A percentile compares a stretch with the other conserved stretches of the same genome.
phyloP scores from a whole-genome alignment of 805 yeast species.

The Spathaspora sp. region DNA sequence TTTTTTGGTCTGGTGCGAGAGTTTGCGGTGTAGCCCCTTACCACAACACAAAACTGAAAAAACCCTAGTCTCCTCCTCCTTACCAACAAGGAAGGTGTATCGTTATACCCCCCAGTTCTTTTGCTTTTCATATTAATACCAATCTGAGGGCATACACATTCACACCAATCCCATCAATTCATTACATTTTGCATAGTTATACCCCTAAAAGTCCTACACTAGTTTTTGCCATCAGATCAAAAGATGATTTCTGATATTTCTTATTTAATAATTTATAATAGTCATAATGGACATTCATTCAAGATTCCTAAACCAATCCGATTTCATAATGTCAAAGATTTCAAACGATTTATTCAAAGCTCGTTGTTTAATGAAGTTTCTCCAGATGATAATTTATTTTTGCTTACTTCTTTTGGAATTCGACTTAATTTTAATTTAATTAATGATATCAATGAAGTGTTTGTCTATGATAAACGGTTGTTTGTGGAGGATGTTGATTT shows the following conservation, averaged over 20 bases:
- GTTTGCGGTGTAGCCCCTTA: no score
- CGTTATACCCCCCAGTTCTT: no score
- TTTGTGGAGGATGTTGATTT: conserved; percentile 29
- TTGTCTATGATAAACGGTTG: conserved; percentile 59
- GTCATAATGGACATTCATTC: conserved; percentile 34
- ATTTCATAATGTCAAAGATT: conserved; percentile 28
- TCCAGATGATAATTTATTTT: conserved; percentile 34
- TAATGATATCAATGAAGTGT: conserved; percentile 52
- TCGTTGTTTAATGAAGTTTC: conserved; percentile 14
- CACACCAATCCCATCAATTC: background rate
- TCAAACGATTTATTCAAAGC: conserved; percentile 28
- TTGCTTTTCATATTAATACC: no score
- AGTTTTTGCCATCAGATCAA: background rate
- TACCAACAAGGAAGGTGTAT: no score
- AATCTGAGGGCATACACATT: background rate
- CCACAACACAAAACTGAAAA: no score
- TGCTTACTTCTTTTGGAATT: conserved; percentile 64
- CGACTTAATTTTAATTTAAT: conserved; percentile 52
- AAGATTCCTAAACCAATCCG: conserved; percentile 39
- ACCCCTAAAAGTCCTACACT: background rate
- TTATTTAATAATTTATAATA: conserved; percentile 30
- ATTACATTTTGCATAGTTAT: background rate
- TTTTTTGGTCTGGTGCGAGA: background rate
- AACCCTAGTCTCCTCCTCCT: no score
- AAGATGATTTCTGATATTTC: conserved; percentile 5